Evolutionary conservation across 1,284 basidiomycete genomes (phyloP).

Genomic region (Moesziomyces sp.): DNA sequence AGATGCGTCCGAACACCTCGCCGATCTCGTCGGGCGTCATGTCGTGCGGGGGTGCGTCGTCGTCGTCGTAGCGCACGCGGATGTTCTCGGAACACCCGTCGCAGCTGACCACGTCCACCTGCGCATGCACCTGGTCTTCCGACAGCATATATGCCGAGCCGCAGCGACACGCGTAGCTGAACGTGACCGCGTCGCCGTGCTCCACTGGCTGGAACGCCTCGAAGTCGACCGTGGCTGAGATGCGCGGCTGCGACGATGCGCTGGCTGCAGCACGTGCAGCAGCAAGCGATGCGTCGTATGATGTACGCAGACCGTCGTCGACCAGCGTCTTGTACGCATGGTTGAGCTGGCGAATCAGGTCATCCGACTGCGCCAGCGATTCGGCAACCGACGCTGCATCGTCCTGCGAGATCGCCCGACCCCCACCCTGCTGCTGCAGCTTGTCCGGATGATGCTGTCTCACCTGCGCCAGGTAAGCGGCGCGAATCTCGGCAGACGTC

Average conservation of each 20-base stretch:
- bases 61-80: conserved; percentile 29
- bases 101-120: conserved; percentile 31
- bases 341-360: conserved; percentile 35
- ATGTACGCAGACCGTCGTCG: conserved; percentile 16
- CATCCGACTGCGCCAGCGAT: conserved; percentile 12
- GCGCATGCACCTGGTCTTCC: conserved; percentile 24
- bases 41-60: background rate
- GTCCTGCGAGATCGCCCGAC: background rate
- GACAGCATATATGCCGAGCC: conserved; percentile 23
- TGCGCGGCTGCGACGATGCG: conserved; percentile 13
- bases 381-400: conserved; percentile 12
- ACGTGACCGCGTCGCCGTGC: conserved; percentile 2
- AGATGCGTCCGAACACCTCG: conserved; percentile 25
- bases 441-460: conserved; percentile 45
- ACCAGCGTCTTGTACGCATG: conserved; percentile 38
- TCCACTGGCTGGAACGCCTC: conserved; percentile 28
- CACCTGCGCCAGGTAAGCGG: conserved; percentile 43
- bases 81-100: conserved; percentile 42
- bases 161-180: conserved; percentile 35
- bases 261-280: conserved; percentile 7
- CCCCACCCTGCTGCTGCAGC: conserved; percentile 31
- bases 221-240: conserved; percentile 32
- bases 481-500: conserved; percentile 24
- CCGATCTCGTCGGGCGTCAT: conserved; percentile 11
- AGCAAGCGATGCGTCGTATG: conserved; percentile 28